Conservation (phyloP, 2,329 filamentous ascomycete genomes). For the Dactylonectria estremocensis region DNA sequence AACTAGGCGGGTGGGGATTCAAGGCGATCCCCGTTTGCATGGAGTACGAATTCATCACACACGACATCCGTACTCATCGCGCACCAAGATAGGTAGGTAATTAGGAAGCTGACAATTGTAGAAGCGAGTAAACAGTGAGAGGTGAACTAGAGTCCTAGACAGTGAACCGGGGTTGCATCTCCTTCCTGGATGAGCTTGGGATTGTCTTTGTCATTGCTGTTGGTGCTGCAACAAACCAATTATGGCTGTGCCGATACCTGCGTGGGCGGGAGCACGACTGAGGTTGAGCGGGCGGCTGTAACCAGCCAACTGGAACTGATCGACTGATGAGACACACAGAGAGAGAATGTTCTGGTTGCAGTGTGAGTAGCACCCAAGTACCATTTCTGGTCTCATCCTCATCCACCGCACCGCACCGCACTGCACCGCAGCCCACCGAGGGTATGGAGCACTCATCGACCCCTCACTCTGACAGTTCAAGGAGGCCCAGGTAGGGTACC, state of each 20-base stretch:
- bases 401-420: conserved; percentile 26
- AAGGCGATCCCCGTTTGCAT: conserved; percentile 39
- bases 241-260: background rate
- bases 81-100: conserved; percentile 5
- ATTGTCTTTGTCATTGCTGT: background rate
- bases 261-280: background rate
- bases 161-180: background rate
- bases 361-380: conserved; percentile 10
- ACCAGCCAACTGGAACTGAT: background rate
- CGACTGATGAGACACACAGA: background rate
- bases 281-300: background rate
- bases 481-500: conserved; percentile 13
- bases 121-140: background rate
- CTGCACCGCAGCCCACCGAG: conserved; percentile 17
- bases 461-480: conserved; percentile 28
- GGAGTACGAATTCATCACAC: conserved; percentile 11
- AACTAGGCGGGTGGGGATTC: conserved; percentile 43
- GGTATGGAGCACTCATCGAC: conserved; percentile 11
- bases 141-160: conserved; percentile 3
- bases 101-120: background rate
- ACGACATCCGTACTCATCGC: conserved; percentile 7
- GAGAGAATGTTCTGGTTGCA: background rate
- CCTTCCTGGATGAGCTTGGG: background rate
- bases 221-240: background rate
- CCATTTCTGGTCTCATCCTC: conserved; percentile 16